A percentile compares a stretch with the other conserved stretches of the same genome.
Conservation (phyloP, 176 grass and related monocot genomes). For the Avena sativa region DNA sequence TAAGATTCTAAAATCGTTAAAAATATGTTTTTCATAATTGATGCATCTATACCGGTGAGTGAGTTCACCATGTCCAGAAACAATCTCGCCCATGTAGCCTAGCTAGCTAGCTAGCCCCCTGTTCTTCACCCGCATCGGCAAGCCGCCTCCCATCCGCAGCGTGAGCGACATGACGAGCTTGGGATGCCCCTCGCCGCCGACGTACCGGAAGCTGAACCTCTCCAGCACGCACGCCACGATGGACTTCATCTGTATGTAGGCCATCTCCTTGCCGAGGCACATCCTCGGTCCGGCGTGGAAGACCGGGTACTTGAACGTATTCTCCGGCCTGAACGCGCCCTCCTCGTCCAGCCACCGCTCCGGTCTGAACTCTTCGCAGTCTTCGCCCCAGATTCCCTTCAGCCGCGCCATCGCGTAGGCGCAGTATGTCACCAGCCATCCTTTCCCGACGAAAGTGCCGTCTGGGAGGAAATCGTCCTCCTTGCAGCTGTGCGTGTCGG, state of each 20-base stretch:
- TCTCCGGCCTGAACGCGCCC: conserved; percentile 61
- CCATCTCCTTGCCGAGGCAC: conserved; percentile 87
- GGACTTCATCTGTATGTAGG: conserved; percentile 78
- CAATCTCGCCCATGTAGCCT: too few relatives aligned
- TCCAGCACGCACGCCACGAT: conserved; percentile 58
- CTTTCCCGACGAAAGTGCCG: conserved; percentile 58
- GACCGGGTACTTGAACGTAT: conserved; percentile 56
- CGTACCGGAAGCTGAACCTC: conserved; percentile 45
- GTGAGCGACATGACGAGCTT: conserved; percentile 54
- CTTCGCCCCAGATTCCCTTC: conserved; percentile 56
- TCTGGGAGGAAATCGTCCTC: conserved; percentile 59
- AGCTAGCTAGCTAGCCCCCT: background rate
- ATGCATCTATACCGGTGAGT: too few relatives aligned
- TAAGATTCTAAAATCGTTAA: too few relatives aligned
- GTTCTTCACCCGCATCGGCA: conserved; percentile 43
- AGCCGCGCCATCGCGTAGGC: conserved; percentile 56
- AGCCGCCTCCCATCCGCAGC: conserved; percentile 60
- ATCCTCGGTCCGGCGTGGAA: conserved; percentile 68
- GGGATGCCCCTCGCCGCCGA: conserved; percentile 36
- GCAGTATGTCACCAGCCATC: conserved; percentile 53
- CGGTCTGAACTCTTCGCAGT: conserved; percentile 59
- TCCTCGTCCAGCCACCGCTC: conserved; percentile 66
- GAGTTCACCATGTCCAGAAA: too few relatives aligned
- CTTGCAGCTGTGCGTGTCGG: conserved; percentile 53
- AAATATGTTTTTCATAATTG: too few relatives aligned